Base-by-base conservation (phyloP, 257 asterid species). In the Solanum phureja region DNA sequence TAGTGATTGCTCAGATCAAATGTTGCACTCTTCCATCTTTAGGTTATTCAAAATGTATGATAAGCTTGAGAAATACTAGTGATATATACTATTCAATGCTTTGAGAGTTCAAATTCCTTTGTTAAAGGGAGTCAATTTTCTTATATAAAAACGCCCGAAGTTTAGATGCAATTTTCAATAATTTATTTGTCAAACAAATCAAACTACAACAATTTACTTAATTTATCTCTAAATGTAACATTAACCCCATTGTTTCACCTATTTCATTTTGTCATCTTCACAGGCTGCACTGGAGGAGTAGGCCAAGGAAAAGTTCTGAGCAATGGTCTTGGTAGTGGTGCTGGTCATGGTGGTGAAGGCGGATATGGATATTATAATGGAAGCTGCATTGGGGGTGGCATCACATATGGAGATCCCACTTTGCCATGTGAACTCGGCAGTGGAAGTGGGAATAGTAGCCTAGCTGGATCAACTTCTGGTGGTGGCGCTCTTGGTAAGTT, bases 371-470 rank as follows among this genome's bases (percentile, higher is more conserved):
- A 98, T 95, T 94, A 83, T 71, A 91, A 93, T 88, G 95, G 86
- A 74, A 94, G 92, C 90, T 96, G 98, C 87, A 82, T 93, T 87
- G 95, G 91, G 11, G 99, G 99, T 86, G 99, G 99, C 86, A 88
- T 90, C 86, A 40, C 97, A 64, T 97, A 97, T 91, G 99, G 99
- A 86, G 90, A 93, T 90, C 93, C 95, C 84, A 46, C 87, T 88
- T 91, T 97, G 88, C 99, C 99, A 87, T 97, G 99, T 93, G 98
- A 97, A 91, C 92, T 93, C 81, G 99, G 99, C 85, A 97, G 99
- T 91, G 99, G 99, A 90, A 94, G 99, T 87, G 99, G 99, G 88
- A 94, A 95, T 91, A 98, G 93, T 76, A 95, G 94, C 92, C 88
- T 94, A 92, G 92, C 90, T 89, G 90, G 93, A 58, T 93, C 97